A percentile compares a stretch with the other conserved stretches of the same genome.
These are phyloP conservation scores for Scytalidium lignicola DNA, from an alignment of 2,329 filamentous ascomycete genomes.

Conservation along the genomic window DNA sequence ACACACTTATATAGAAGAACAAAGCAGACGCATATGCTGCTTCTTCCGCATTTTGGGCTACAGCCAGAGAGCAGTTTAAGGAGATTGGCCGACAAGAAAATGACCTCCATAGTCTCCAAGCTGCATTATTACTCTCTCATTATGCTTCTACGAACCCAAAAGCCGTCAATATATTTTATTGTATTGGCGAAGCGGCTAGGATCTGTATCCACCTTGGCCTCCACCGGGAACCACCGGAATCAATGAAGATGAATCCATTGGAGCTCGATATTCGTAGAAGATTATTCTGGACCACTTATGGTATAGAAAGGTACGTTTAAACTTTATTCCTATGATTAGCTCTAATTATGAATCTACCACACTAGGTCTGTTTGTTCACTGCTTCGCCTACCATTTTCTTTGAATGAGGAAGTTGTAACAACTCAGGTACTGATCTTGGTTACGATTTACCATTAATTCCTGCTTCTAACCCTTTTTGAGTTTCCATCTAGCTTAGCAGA, in stretches of 20 bases:
- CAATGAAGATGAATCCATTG: neutral
- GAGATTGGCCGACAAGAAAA: neutral
- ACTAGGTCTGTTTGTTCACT: conserved; percentile 2
- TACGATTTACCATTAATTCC: neutral
- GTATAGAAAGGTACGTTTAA: neutral
- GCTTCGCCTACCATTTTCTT: conserved; percentile 4
- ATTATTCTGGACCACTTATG: conserved; percentile 2
- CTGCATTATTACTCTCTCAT: conserved; percentile 1
- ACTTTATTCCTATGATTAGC: neutral
- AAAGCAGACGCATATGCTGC: conserved; percentile 2
- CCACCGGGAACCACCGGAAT: conserved; percentile 1
- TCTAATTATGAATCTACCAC: neutral
- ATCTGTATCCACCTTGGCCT: conserved; percentile 1
- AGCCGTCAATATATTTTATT: conserved; percentile 2
- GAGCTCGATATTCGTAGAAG: neutral
- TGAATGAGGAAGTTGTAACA: conserved; percentile 4
- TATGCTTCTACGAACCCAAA: conserved; percentile 5
- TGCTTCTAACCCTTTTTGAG: neutral
- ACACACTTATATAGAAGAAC: conserved; percentile 1
- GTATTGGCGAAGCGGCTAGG: conserved; percentile 1
- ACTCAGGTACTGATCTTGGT: neutral
- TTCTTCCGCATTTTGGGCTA: conserved; percentile 1
- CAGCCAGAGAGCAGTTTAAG: conserved; percentile 1
- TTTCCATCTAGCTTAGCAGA: neutral
- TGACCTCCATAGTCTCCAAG: conserved; percentile 1